phyloP scores from a whole-genome alignment of 139 green algal species.

The Desmodesmus armatus region DNA sequence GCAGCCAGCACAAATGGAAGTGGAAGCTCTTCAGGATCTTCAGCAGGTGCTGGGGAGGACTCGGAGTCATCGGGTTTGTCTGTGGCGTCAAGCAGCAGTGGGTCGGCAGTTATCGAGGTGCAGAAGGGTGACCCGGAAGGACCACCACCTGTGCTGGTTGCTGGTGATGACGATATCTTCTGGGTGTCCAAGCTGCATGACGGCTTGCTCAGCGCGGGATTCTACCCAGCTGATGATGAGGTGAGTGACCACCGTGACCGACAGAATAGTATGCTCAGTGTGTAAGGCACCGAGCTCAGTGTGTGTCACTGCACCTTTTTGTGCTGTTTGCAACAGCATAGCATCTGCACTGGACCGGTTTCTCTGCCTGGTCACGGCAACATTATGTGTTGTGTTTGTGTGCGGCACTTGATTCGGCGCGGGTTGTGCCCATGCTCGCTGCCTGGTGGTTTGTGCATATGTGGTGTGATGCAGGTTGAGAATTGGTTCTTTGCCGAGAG shows the following conservation, averaged over 20 bases:
- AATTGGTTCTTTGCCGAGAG: constrained; percentile 60
- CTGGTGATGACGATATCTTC: constrained; percentile 84
- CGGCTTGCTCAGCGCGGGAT: constrained; percentile 67
- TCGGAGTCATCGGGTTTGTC: background rate
- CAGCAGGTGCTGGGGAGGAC: background rate
- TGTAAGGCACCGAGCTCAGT: background rate
- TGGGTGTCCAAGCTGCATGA: constrained; percentile 81
- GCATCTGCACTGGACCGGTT: too few relatives aligned
- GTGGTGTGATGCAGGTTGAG: too few relatives aligned
- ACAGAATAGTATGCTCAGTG: too few relatives aligned
- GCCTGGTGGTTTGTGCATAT: too few relatives aligned
- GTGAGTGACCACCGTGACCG: too few relatives aligned
- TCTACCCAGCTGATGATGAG: constrained; percentile 78
- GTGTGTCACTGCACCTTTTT: background rate
- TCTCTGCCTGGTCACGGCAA: too few relatives aligned
- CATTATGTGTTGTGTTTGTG: too few relatives aligned
- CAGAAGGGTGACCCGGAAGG: constrained; percentile 44
- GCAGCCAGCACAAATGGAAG: background rate
- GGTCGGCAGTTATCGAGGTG: background rate
- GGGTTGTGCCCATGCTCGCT: constrained; percentile 3
- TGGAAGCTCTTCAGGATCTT: background rate
- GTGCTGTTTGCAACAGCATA: constrained; percentile 8
- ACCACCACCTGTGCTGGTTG: constrained; percentile 64
- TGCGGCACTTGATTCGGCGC: too few relatives aligned
- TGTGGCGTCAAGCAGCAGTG: too few relatives aligned